A percentile compares a stretch with the other conserved stretches of the same genome.
Evolutionary conservation across 495 filamentous ascomycete genomes (phyloP).

Genomic region (Aspergillus panamensis): DNA sequence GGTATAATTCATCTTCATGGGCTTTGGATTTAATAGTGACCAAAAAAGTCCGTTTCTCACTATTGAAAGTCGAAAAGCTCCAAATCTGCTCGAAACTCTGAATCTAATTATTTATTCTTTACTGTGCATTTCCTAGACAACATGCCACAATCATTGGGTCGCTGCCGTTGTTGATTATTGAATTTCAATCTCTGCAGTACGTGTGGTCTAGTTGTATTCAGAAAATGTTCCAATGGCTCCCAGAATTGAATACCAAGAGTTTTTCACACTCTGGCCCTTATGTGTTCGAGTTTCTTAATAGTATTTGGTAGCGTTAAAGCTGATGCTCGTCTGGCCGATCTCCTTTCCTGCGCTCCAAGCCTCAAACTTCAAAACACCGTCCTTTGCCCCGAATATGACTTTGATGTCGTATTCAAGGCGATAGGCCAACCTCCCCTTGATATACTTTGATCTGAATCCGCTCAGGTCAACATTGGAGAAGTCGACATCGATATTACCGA

Average conservation of each 20-base stretch:
- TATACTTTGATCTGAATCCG: not conserved
- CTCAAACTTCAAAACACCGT: conserved; percentile 12
- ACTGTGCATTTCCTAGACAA: not conserved
- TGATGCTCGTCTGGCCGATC: not conserved
- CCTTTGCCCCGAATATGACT: conserved; percentile 5
- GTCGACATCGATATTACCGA: conserved; percentile 6
- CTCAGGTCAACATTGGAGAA: not conserved
- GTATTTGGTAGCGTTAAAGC: not conserved
- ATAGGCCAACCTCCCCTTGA: not conserved
- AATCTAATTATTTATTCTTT: no score
- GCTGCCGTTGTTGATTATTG: no score
- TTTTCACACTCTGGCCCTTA: not conserved
- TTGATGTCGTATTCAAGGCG: not conserved
- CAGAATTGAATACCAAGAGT: no score
- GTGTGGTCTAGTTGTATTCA: no score
- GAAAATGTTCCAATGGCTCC: no score
- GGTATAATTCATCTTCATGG: no score
- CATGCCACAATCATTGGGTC: no score
- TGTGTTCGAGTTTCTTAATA: not conserved
- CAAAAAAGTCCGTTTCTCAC: no score
- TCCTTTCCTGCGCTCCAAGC: not conserved
- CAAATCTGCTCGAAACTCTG: no score
- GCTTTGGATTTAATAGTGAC: no score
- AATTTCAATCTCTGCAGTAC: no score
- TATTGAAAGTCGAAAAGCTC: no score